A percentile compares a stretch with the other conserved stretches of the same genome.
Evolutionary conservation across 2,329 filamentous ascomycete species (phyloP).

Genomic region (Botrytis hyacinthi): DNA sequence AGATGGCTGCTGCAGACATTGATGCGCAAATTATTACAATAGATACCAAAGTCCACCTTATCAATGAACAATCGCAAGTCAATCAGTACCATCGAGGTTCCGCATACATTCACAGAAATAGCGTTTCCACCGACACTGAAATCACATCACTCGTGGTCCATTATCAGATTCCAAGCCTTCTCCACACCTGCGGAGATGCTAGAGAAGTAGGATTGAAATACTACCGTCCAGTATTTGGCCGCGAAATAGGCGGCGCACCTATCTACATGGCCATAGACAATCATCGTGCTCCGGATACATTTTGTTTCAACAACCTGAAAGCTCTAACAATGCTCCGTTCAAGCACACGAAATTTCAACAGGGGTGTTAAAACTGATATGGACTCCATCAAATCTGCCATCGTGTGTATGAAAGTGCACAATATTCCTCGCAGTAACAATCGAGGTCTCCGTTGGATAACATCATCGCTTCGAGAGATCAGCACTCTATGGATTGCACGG

Average conservation of each 20-base stretch:
- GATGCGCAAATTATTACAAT: constrained; percentile 3
- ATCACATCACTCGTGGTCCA: not conserved
- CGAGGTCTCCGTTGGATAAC: not conserved
- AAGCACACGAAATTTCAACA: not conserved
- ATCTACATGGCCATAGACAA: not conserved
- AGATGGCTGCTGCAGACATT: not conserved
- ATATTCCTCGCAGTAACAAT: too few relatives aligned
- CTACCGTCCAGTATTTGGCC: not conserved
- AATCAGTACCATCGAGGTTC: not conserved
- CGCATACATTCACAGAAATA: not conserved
- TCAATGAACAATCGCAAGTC: not conserved
- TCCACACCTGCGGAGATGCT: not conserved
- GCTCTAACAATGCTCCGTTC: not conserved
- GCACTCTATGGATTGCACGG: not conserved
- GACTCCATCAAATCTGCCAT: not conserved
- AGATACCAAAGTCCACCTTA: not conserved
- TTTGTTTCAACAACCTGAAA: not conserved
- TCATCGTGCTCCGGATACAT: not conserved
- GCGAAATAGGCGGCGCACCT: not conserved
- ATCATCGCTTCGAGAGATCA: not conserved
- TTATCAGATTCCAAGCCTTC: not conserved
- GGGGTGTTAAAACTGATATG: not conserved
- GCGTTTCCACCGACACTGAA: not conserved
- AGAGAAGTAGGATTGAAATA: not conserved
- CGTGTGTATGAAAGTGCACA: not conserved